phyloP scores from a whole-genome alignment of 805 yeast genomes.

The Candida qinlingensis region DNA sequence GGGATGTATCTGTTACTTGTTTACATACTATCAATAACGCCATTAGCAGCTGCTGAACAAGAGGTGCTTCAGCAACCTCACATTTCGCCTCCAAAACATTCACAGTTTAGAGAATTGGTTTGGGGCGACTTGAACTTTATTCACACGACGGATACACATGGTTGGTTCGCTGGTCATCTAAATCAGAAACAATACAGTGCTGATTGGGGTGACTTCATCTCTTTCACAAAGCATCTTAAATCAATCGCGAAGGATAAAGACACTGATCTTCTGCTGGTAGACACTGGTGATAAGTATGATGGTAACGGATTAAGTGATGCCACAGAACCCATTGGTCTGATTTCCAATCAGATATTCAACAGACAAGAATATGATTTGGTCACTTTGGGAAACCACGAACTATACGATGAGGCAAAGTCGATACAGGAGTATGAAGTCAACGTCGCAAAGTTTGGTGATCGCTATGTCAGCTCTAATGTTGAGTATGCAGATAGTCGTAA shows the following conservation, averaged over 20 bases:
- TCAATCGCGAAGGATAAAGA: slow-evolving; percentile 36
- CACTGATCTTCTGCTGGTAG: slow-evolving; percentile 69
- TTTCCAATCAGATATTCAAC: slow-evolving; percentile 58
- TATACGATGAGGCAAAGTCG: slow-evolving; percentile 64
- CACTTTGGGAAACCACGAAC: slow-evolving; percentile 89
- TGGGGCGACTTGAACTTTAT: slow-evolving; percentile 78
- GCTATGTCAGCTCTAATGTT: slow-evolving; percentile 70
- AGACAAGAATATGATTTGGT: slow-evolving; percentile 67
- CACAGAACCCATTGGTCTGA: slow-evolving; percentile 63
- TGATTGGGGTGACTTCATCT: slow-evolving; percentile 88
- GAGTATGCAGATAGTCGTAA: slow-evolving; percentile 42
- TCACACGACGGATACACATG: slow-evolving; percentile 97
- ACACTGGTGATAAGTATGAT: slow-evolving; percentile 91
- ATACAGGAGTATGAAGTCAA: slow-evolving; percentile 57
- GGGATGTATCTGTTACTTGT: not conserved
- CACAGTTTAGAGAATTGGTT: slow-evolving; percentile 44
- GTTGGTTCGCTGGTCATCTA: slow-evolving; percentile 90
- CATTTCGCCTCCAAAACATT: slow-evolving; percentile 26
- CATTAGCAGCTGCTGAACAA: slow-evolving; percentile 1
- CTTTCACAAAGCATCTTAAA: slow-evolving; percentile 54
- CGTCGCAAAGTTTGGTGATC: slow-evolving; percentile 53
- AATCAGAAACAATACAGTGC: slow-evolving; percentile 73
- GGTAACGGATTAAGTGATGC: slow-evolving; percentile 89
- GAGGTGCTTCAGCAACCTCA: slow-evolving; percentile 24
- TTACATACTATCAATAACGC: not conserved